A percentile compares a stretch with the other conserved stretches of the same genome.
Conservation (phyloP, 441 rosid species). For the Corymbia citriodora region DNA sequence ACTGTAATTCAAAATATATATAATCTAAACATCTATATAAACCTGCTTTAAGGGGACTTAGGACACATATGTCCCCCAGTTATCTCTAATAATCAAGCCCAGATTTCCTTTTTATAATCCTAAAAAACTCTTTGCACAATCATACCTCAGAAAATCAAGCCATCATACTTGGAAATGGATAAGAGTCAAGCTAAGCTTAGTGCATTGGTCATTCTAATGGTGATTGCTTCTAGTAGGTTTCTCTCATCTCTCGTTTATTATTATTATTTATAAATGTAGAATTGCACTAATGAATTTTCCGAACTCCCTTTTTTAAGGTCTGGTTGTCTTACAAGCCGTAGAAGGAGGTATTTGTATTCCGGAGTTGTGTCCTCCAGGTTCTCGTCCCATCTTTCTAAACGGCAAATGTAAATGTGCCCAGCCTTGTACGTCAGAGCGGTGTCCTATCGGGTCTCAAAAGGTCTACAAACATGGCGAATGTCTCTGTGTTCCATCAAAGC, state of each 20-base stretch:
- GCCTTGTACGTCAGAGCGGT: accelerated
- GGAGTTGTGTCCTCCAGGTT: neutral
- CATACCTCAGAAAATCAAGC: neutral
- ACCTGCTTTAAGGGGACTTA: neutral
- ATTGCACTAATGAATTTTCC: neutral
- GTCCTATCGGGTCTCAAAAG: neutral
- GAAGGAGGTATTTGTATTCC: neutral
- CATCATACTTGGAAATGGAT: neutral
- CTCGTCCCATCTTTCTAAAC: neutral
- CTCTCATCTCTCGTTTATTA: neutral
- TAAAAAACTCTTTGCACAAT: neutral
- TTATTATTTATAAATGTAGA: neutral
- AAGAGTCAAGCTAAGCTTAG: no score
- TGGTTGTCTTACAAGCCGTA: neutral
- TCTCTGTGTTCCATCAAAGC: neutral
- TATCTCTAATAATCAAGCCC: neutral
- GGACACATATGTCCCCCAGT: neutral
- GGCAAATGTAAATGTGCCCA: neutral
- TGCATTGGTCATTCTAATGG: neutral
- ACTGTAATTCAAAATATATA: neutral
- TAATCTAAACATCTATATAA: neutral
- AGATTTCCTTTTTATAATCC: neutral
- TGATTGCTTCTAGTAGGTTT: neutral
- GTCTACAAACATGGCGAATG: neutral
- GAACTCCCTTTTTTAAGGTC: neutral